A percentile compares a stretch with the other conserved stretches of the same genome.
Conservation (phyloP, 2,329 filamentous ascomycete genomes). For the Aotearoamyces nothofagi region DNA sequence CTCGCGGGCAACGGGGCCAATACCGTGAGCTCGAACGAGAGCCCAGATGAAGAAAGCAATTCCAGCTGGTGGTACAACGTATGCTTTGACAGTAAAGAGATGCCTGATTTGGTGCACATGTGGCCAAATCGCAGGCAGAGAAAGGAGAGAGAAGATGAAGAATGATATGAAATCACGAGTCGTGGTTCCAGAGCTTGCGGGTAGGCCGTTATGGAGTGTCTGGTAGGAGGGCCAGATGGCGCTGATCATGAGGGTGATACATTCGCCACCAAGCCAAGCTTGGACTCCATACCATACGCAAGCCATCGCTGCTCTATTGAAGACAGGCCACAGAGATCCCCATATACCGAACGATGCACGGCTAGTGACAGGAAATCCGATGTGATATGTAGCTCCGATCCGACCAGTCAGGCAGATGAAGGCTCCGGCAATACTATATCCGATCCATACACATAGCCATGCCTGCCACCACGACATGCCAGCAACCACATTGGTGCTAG, state of each 20-base stretch:
- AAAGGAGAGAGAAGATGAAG: constrained; percentile 73
- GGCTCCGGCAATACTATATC: constrained; percentile 60
- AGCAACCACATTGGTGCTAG: constrained; percentile 54
- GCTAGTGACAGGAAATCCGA: constrained; percentile 71
- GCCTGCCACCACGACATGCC: constrained; percentile 87
- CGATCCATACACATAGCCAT: constrained; percentile 77
- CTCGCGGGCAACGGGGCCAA: constrained; percentile 70
- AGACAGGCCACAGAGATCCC: constrained; percentile 77
- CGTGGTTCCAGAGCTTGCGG: constrained; percentile 48
- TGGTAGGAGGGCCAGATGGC: constrained; percentile 56
- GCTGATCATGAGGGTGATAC: constrained; percentile 78
- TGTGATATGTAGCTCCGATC: constrained; percentile 77
- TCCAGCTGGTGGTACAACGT: constrained; percentile 69
- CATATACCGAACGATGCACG: constrained; percentile 76
- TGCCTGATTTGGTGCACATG: constrained; percentile 81
- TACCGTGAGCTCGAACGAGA: constrained; percentile 63
- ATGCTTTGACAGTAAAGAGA: constrained; percentile 81
- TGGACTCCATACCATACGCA: constrained; percentile 85
- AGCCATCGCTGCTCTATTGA: constrained; percentile 70
- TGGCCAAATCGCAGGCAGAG: constrained; percentile 75
- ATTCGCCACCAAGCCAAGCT: constrained; percentile 70
- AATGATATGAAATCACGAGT: constrained; percentile 69
- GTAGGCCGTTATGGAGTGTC: constrained; percentile 52
- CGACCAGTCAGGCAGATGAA: constrained; percentile 70
- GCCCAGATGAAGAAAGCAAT: constrained; percentile 82